These are phyloP conservation scores for Sideroxylon spinosum DNA, from an alignment of 179 eudicot species.

Conservation along the genomic window DNA sequence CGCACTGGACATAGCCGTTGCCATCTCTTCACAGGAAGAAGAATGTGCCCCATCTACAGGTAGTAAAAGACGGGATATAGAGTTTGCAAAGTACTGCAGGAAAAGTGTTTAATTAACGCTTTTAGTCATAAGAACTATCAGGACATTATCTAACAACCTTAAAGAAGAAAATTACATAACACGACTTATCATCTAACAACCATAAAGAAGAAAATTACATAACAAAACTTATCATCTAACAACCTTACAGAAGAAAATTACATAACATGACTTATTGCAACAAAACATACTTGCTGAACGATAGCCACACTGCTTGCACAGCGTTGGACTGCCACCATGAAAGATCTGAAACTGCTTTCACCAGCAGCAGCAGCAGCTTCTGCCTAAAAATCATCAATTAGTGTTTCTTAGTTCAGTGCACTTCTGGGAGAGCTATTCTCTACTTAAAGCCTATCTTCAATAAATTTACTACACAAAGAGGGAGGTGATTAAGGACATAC, in stretches of 20 bases:
- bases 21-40: conserved; percentile 96
- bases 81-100: conserved; percentile 76
- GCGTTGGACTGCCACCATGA: conserved; percentile 98
- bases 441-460: background rate
- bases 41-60: conserved; percentile 99
- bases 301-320: conserved; percentile 97
- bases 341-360: conserved; percentile 96
- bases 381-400: conserved; percentile 49
- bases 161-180: background rate
- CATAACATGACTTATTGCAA: conserved; percentile 9
- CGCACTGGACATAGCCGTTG: conserved; percentile 86
- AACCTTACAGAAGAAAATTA: conserved; percentile 3
- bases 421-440: background rate
- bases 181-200: no score
- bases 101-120: conserved; percentile 5
- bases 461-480: background rate
- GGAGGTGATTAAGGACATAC: conserved; percentile 40
- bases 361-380: conserved; percentile 99
- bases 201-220: background rate
- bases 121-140: background rate
- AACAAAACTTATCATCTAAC: background rate
- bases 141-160: conserved; percentile 17
- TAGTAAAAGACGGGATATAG: conserved; percentile 79
- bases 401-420: conserved; percentile 8
- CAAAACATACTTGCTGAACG: conserved; percentile 79